Percentiles rank a stretch among this genome's conserved stretches.
These are phyloP conservation scores for Mortierella sp. DNA, from an alignment of 371 early-diverging fungal species.

Conservation along the genomic window DNA sequence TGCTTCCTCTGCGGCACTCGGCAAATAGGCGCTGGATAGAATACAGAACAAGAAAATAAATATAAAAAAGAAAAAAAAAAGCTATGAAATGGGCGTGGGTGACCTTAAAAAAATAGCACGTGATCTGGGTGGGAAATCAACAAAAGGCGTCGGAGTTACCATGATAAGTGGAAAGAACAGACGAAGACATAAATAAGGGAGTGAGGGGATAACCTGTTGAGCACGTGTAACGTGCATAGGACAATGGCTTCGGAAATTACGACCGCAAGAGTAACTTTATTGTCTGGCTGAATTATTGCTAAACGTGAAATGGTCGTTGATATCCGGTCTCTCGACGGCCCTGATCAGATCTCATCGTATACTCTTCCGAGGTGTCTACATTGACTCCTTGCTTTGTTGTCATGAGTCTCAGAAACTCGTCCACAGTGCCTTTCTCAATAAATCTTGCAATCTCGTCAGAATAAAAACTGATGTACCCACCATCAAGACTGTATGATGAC, in stretches of 20 bases:
- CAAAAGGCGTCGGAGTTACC: too few species aligned
- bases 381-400: not conserved
- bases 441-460: not conserved
- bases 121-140: too few species aligned
- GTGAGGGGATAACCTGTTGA: too few species aligned
- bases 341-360: not conserved
- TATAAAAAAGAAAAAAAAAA: too few species aligned
- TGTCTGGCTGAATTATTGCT: too few species aligned
- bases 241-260: too few species aligned
- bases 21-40: not conserved
- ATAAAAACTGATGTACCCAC: not conserved
- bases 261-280: too few species aligned
- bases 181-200: too few species aligned
- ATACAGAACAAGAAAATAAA: not conserved
- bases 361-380: not conserved
- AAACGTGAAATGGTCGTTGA: not conserved
- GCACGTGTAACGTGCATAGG: too few species aligned
- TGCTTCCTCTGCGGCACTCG: slow-evolving; percentile 33
- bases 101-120: too few species aligned
- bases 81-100: too few species aligned
- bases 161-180: too few species aligned
- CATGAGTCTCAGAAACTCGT: not conserved
- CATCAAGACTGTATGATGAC: not conserved
- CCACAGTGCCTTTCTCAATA: not conserved
- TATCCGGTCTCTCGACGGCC: not conserved